phyloP scores from a whole-genome alignment of 179 eudicot species.

The Vitellaria paradoxa region DNA sequence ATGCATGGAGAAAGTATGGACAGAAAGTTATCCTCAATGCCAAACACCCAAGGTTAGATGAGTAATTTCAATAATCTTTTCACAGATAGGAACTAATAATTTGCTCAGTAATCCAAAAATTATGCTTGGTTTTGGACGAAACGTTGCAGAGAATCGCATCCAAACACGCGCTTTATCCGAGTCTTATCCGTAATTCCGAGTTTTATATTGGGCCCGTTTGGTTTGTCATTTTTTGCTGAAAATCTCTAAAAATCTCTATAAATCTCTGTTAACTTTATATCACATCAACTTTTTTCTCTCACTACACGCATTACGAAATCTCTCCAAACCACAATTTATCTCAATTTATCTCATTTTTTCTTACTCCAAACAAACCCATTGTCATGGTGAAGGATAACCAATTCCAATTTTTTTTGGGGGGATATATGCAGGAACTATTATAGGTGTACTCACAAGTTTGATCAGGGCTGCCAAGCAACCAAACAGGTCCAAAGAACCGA shows the following conservation, averaged over 20 bases:
- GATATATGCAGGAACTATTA: slow-evolving; percentile 58
- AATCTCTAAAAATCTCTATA: too few relatives aligned
- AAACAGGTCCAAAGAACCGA: slow-evolving; percentile 67
- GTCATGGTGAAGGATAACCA: not conserved
- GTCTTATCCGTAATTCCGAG: not conserved
- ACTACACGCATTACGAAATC: too few relatives aligned
- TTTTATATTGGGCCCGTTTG: too few relatives aligned
- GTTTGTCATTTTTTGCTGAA: too few relatives aligned
- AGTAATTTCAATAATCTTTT: not conserved
- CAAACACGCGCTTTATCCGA: not conserved
- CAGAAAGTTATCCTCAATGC: slow-evolving; percentile 62
- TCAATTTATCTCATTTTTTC: too few relatives aligned
- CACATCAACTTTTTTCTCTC: too few relatives aligned
- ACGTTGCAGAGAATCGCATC: too few relatives aligned
- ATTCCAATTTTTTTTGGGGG: not conserved
- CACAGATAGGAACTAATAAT: too few relatives aligned
- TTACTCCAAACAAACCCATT: too few relatives aligned
- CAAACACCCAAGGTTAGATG: slow-evolving; percentile 51
- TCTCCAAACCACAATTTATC: too few relatives aligned
- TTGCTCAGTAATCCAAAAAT: too few relatives aligned
- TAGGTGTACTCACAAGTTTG: slow-evolving; percentile 76
- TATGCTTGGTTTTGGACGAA: not conserved
- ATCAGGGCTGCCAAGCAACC: slow-evolving; percentile 58
- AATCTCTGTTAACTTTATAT: too few relatives aligned
- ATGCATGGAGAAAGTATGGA: slow-evolving; percentile 84